Base-by-base conservation (phyloP, 257 asterid genomes). In the Oldenlandia corymbosa region DNA sequence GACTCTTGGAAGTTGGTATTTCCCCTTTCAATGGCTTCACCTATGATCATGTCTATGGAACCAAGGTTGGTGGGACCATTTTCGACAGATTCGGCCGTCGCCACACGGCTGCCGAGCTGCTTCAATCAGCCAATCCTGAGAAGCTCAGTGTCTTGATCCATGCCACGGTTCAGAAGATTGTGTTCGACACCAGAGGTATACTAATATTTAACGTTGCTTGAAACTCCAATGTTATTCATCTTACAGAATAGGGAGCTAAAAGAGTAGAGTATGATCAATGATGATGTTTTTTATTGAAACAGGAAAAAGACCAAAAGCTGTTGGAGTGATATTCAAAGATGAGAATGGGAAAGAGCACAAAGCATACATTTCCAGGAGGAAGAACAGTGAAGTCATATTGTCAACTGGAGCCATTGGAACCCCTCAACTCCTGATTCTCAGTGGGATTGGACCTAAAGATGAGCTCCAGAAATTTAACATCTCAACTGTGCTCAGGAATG, bases 1-100 rank as follows among this genome's bases (percentile, higher is more conserved):
- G 99, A 65, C 82, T 92, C 2, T n/a, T 92, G 10, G 99, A 89
- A 52, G 75, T 72, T 59, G 99, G 97, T 4, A 62, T 93, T n/a
- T 87, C 97, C 12, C 97, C 99, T 67, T 82, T 79, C 83, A 89
- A 89, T 74, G 99, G 99, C 28, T 93, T 85, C 83, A 89, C 99
- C 21, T 93, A 89, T 39, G 95, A 93, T 73, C 99, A 93, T 69
- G 1, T 85, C 1, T 81, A 89, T 10, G 99, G 99, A 60, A 93
- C 97, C 62, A 93, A 93, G 75, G 86, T 93, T 63, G 99, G 99
- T 31, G 97, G 99, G 17, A 93, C 97, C 71, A 87, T 81, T 73
- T 93, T 89, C 69, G 99, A 87, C 75, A 67, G 80, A 63, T 78
- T 70, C 5, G 97, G 94, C 7, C 95, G 90, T n/a, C 97, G 99